phyloP scores from a whole-genome alignment of 148 eudicot species.

The Rhododendron mucronatum region DNA sequence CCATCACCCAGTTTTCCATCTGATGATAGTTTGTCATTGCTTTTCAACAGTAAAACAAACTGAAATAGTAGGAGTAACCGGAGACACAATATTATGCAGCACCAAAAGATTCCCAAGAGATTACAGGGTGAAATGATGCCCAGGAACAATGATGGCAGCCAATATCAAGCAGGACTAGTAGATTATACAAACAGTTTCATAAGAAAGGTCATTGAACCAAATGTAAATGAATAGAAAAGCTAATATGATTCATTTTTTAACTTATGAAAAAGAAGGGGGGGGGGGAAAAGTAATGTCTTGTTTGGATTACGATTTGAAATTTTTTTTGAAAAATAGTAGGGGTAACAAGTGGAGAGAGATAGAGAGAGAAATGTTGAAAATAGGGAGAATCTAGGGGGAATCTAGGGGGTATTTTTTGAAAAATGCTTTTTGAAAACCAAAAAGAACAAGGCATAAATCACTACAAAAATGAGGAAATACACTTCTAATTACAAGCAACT shows the following conservation, averaged over 20 bases:
- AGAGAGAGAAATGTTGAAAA: too few relatives aligned
- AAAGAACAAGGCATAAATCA: too few relatives aligned
- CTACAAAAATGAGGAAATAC: not conserved
- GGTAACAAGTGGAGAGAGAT: too few relatives aligned
- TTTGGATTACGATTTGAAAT: too few relatives aligned
- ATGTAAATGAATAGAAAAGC: not conserved
- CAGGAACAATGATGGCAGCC: not conserved
- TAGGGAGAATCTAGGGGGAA: too few relatives aligned
- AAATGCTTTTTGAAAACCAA: too few relatives aligned
- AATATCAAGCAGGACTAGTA: not conserved
- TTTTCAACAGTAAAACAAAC: not conserved
- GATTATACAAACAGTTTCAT: not conserved
- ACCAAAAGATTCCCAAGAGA: not conserved
- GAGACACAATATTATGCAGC: not conserved
- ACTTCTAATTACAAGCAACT: not conserved
- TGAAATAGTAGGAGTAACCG: not conserved
- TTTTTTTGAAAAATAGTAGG: too few relatives aligned
- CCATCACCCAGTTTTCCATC: not conserved
- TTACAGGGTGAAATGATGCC: not conserved
- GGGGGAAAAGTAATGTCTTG: too few relatives aligned
- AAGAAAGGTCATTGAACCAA: not conserved
- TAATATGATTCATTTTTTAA: not conserved
- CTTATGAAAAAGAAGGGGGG: not conserved
- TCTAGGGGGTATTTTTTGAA: too few relatives aligned
- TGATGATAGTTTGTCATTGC: too few relatives aligned